A percentile compares a stretch with the other conserved stretches of the same genome.
Evolutionary conservation across 805 yeast species (phyloP).

Genomic region (Saccharomycopsis javanensis): DNA sequence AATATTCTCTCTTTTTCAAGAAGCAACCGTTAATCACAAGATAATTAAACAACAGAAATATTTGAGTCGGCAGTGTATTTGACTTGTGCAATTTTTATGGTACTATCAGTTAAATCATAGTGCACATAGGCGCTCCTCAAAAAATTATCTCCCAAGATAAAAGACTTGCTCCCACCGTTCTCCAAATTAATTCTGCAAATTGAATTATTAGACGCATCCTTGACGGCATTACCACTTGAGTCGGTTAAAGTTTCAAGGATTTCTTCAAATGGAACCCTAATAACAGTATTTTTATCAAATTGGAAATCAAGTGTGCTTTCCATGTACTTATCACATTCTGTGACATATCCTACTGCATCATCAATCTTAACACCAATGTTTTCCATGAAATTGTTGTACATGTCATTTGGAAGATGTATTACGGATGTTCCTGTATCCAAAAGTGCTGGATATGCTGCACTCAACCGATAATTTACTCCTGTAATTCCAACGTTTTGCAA

Average conservation of each 20-base stretch:
- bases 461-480: conserved; percentile 16
- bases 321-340: conserved; percentile 5
- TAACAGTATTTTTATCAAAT: conserved; percentile 13
- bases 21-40: no score
- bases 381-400: conserved; percentile 19
- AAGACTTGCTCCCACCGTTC: conserved; percentile 3
- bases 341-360: conserved; percentile 18
- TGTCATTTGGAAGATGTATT: conserved; percentile 33
- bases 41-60: conserved; percentile 10
- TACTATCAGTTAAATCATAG: conserved; percentile 48
- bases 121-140: conserved; percentile 39
- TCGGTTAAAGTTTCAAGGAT: conserved; percentile 9
- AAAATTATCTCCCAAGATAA: conserved; percentile 35
- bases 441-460: conserved; percentile 30
- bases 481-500: neutral
- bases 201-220: conserved; percentile 11
- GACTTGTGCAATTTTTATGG: conserved; percentile 48
- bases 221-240: conserved; percentile 4
- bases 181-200: conserved; percentile 9
- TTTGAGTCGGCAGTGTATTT: conserved; percentile 20
- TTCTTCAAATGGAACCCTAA: conserved; percentile 7
- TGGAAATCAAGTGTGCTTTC: neutral
- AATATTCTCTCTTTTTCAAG: no score
- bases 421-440: conserved; percentile 37
- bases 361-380: conserved; percentile 19